phyloP scores from a whole-genome alignment of 129 eudicot species.

The Saposhnikovia divaricata region DNA sequence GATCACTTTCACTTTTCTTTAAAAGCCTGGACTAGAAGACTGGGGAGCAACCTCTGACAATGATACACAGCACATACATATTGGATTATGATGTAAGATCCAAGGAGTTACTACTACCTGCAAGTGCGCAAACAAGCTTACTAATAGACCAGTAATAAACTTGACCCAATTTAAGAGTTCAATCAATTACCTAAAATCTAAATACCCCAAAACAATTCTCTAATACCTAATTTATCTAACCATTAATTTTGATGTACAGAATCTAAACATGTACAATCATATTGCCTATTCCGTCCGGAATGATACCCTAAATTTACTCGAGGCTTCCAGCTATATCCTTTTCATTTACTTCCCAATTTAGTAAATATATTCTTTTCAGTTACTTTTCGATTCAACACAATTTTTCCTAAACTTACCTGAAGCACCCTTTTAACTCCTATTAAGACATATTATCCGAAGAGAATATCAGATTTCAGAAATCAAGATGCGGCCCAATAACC shows the following conservation, averaged over 20 bases:
- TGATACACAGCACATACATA: neutral
- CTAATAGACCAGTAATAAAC: neutral
- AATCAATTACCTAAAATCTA: too few relatives aligned
- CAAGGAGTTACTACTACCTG: neutral
- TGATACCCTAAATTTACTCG: neutral
- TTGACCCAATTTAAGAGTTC: neutral
- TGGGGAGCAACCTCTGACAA: neutral
- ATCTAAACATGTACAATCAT: too few relatives aligned
- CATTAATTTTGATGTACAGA: too few relatives aligned
- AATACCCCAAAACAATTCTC: neutral
- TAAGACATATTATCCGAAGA: neutral
- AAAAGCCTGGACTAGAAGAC: neutral
- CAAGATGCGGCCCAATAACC: neutral
- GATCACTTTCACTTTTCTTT: neutral
- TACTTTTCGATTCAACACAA: neutral
- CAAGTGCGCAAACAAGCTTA: neutral
- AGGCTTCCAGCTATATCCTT: neutral
- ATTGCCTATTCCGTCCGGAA: neutral
- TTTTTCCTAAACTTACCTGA: neutral
- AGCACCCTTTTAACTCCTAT: neutral
- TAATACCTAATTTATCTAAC: neutral
- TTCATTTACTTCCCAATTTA: too few relatives aligned
- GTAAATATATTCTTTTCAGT: too few relatives aligned
- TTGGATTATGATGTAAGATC: neutral
- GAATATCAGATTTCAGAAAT: neutral